phyloP scores from a whole-genome alignment of 2,329 filamentous ascomycete species.

The Aspergillus quadrilineatus region DNA sequence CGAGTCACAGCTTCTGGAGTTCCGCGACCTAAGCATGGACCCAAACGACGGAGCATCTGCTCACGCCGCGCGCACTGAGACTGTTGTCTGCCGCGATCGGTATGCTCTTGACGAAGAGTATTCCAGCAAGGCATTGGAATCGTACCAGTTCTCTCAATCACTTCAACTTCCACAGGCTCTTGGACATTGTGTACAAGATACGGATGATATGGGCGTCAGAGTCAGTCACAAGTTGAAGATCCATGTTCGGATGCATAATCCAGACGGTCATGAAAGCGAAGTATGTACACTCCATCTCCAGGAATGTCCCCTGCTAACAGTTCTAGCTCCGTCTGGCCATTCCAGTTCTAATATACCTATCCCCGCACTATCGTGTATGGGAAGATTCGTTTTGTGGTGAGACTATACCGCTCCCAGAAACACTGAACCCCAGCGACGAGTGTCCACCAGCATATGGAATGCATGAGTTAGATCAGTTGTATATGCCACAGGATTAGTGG shows the following conservation, averaged over 20 bases:
- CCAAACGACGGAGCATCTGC: not conserved
- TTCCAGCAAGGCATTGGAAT: not conserved
- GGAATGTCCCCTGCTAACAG: not conserved
- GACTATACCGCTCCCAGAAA: not conserved
- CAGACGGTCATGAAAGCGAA: conserved; percentile 1
- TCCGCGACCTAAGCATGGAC: not conserved
- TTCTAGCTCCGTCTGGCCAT: not conserved
- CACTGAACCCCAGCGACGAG: not conserved
- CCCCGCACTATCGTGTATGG: not conserved
- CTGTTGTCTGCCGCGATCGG: not conserved
- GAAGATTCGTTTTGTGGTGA: not conserved
- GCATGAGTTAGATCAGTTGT: not conserved
- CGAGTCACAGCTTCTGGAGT: conserved; percentile 1
- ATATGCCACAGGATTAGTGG: not conserved
- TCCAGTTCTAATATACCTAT: conserved; percentile 1
- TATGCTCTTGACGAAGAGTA: not conserved
- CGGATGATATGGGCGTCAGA: not conserved
- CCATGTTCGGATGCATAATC: conserved; percentile 7
- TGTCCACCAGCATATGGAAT: conserved; percentile 1
- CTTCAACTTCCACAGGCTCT: not conserved
- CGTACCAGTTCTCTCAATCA: not conserved
- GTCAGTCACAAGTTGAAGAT: not conserved
- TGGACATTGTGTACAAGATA: not conserved
- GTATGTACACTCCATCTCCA: not conserved
- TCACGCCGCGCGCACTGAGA: not conserved